Evolutionary conservation across 768 basidiomycete species (phyloP).

Genomic region (Lyophyllum shimeji): DNA sequence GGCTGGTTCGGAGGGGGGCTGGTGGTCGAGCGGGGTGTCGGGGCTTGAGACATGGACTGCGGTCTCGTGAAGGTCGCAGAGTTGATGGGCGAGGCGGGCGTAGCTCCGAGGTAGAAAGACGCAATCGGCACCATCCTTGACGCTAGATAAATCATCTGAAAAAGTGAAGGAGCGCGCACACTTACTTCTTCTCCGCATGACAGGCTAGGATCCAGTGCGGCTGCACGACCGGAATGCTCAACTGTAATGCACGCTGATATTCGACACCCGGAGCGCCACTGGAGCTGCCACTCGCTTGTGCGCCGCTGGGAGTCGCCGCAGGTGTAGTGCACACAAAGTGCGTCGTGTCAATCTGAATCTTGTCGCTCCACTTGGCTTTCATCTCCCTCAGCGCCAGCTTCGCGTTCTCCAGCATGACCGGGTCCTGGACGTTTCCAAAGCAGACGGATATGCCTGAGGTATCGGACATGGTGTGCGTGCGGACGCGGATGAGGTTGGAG

Average conservation of each 20-base stretch:
- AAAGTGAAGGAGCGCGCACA: not conserved
- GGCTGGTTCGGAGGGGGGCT: slow-evolving; percentile 30
- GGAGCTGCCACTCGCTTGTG: slow-evolving; percentile 51
- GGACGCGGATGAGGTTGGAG: slow-evolving; percentile 78
- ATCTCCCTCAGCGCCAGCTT: slow-evolving; percentile 82
- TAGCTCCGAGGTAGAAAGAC: slow-evolving; percentile 76
- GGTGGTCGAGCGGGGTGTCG: slow-evolving; percentile 44
- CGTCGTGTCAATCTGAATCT: slow-evolving; percentile 96
- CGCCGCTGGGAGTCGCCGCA: slow-evolving; percentile 60
- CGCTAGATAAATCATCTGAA: not conserved
- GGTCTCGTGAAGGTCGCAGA: slow-evolving; percentile 51
- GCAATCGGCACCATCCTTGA: slow-evolving; percentile 85
- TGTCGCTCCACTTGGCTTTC: slow-evolving; percentile 88
- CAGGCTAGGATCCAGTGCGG: slow-evolving; percentile 96
- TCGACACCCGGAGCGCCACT: slow-evolving; percentile 73
- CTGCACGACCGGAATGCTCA: slow-evolving; percentile 93
- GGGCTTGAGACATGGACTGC: slow-evolving; percentile 76
- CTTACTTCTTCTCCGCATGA: slow-evolving; percentile 78
- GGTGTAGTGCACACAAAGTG: slow-evolving; percentile 97
- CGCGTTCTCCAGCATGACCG: slow-evolving; percentile 72
- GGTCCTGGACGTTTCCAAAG: slow-evolving; percentile 87
- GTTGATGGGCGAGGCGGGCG: slow-evolving; percentile 41
- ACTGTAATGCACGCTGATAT: slow-evolving; percentile 92
- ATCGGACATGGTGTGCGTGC: slow-evolving; percentile 93
- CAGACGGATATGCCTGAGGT: slow-evolving; percentile 94